Evolutionary conservation across 148 eudicot species (phyloP), one percentile per base, ranked within the genome.

Genomic region (Rhododendron ferrugineum): DNA sequence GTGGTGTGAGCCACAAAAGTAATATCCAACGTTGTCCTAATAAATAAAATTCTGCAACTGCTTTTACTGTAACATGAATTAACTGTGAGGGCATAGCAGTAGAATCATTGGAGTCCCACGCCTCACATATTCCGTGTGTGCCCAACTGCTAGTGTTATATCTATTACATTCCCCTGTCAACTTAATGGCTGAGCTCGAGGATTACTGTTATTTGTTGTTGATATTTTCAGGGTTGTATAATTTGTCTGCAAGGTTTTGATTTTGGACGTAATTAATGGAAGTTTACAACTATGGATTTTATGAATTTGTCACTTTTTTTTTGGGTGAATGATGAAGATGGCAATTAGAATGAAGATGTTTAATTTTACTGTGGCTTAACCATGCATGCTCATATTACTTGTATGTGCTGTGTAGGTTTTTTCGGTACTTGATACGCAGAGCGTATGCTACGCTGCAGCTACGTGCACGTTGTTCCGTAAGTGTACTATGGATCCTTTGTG

Each of bases 401-500:
- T 84, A 32, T 84, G 82, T 84, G 92, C 93, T 85, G 22, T 83
- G 84, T 83, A 93, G 95, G 91, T 93, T 13, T 92, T 93, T 73
- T 88, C 95, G 11, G 86, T 91, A 90, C 91, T 93, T 84, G 94
- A 93, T 83, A 92, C 92, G 1, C 92, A 88, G 85, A 92, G 91
- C 58, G 88, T 93, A 64, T 91, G 90, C 79, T 81, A 88, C 82
- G 95, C 92, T n/a, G 95, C 92, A 34, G 92, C 94, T 40, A 68
- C 95, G 1, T 91, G 91, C 86, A 89, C 92, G 20, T 88, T 93
- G 82, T 93, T 93, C 85, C 91, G 75, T 72, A 93, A 90, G 84
- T 93, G 95, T 88, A 89, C 94, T 6, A 84, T 86, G 76, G 95
- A 93, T 87, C 93, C 95, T 76, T 44, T 86, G 79, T 92, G 95